Percentiles rank a stretch among this genome's conserved stretches.
Conservation (phyloP, 441 rosid genomes). For the Arabidopsis lyrata region DNA sequence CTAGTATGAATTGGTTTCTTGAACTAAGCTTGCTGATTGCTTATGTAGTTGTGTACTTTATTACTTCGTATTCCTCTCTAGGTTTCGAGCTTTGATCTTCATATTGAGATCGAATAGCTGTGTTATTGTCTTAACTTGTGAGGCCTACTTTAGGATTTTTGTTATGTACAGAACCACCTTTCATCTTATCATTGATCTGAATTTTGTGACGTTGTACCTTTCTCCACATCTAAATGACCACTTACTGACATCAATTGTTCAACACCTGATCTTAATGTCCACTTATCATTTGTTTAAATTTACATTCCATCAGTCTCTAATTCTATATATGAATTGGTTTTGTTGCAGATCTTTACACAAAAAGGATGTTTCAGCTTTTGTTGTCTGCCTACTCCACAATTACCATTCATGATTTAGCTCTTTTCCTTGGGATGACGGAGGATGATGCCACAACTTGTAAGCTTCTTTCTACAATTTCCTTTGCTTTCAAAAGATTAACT, state of each 20-base stretch:
- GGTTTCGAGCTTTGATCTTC: constrained; percentile 16
- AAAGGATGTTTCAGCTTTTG: constrained; percentile 81
- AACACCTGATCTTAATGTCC: neutral
- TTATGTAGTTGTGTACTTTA: neutral
- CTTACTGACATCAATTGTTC: constrained; percentile 6
- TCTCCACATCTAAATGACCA: neutral
- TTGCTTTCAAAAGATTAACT: neutral
- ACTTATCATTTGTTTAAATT: neutral
- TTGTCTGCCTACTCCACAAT: constrained; percentile 87
- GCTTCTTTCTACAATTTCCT: constrained; percentile 42
- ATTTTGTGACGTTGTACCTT: neutral
- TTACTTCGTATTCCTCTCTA: neutral
- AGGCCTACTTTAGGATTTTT: constrained; percentile 4
- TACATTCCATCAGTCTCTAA: neutral
- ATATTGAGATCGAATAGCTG: neutral
- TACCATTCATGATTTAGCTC: constrained; percentile 72
- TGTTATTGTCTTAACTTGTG: constrained; percentile 2
- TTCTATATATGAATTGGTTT: constrained; percentile 2
- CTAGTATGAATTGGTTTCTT: constrained; percentile 6
- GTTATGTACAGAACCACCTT: neutral
- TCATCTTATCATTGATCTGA: neutral
- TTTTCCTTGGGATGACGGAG: constrained; percentile 86
- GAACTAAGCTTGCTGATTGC: neutral
- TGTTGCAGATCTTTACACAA: constrained; percentile 77
- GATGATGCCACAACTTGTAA: constrained; percentile 79